Evolutionary conservation across 2,329 filamentous ascomycete genomes (phyloP), one percentile per base, ranked within the genome.

Genomic region (Fusarium agapanthi): DNA sequence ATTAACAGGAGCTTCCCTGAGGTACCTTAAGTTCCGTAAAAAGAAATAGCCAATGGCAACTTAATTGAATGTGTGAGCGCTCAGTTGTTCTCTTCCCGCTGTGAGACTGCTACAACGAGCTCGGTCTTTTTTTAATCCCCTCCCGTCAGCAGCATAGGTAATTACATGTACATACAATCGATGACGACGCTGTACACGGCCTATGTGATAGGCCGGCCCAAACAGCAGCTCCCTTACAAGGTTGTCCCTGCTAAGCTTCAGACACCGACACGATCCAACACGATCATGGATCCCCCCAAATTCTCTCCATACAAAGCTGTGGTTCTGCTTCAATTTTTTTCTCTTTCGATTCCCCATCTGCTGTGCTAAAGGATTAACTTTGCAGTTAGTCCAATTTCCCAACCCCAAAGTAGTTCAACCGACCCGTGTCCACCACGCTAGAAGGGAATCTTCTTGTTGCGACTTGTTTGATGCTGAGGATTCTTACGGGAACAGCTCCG

Each of bases 111-210:
- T n/a, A 38, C 59, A 58, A 38, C 26, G 51, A 55, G 48, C 26
- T 34, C 34, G 28, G 12, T 40, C 59, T 47, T 13, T 38, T 45
- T 26, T 40, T 40, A 11, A 58, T 55, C 40, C 24, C 41, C 24
- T 43, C 48, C 18, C 26, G 24, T 43, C 44, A 66, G 44, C 41
- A 64, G 59, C 34, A 61, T 56, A 55, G 69, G 62, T 65, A 59
- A 51, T 53, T 64, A 65, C 51, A 16, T 18, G 18, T 35, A 35
- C 34, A 34, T 35, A 18, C 34, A 61, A 56, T 71, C 63, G 48
- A 73, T 73, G 71, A 73, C 71, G 71, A 73, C 60, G 67, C 47
- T 68, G 34, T 50, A 74, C 71, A 67, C 51, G 71, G 71, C 71
- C 70, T 59, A 14, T 55, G 55, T 54, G 57, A 67, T 73, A 57